phyloP scores from a whole-genome alignment of 2,329 filamentous ascomycete genomes.

The Cercospora citrullina region DNA sequence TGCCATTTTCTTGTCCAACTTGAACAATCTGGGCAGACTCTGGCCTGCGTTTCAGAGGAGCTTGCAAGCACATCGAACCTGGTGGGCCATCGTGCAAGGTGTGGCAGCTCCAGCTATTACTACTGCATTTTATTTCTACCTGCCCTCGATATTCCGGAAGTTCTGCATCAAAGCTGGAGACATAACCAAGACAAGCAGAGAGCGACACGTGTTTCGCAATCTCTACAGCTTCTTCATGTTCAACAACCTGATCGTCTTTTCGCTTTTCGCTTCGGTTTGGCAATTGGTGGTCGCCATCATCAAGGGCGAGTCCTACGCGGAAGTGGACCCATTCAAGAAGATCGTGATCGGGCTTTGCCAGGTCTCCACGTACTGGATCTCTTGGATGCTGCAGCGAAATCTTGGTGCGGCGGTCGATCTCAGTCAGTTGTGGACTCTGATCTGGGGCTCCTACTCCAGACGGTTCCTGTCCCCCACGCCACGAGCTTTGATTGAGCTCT shows the following conservation, averaged over 20 bases:
- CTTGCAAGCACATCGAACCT: constrained; percentile 61
- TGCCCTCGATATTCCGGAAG: constrained; percentile 88
- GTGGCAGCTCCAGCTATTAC: constrained; percentile 83
- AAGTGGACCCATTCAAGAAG: constrained; percentile 61
- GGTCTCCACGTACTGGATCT: constrained; percentile 90
- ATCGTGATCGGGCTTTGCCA: constrained; percentile 75
- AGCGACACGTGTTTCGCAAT: constrained; percentile 86
- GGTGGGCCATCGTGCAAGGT: constrained; percentile 91
- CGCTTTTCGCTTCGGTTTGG: constrained; percentile 80
- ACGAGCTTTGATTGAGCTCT: constrained; percentile 85
- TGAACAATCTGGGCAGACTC: constrained; percentile 74
- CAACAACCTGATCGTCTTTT: constrained; percentile 95
- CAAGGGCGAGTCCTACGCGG: constrained; percentile 58
- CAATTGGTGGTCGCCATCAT: constrained; percentile 59
- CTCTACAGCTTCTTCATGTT: constrained; percentile 95
- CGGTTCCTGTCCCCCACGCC: constrained; percentile 87
- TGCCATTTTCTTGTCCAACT: constrained; percentile 85
- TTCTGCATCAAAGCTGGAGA: constrained; percentile 83
- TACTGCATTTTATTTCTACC: constrained; percentile 79
- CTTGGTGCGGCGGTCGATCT: constrained; percentile 91
- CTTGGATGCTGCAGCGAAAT: constrained; percentile 88
- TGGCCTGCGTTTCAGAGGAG: constrained; percentile 73
- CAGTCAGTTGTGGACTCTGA: constrained; percentile 79
- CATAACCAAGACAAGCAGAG: constrained; percentile 85
- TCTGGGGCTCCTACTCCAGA: constrained; percentile 81